phyloP scores from a whole-genome alignment of 352 stramenopile species.

The Phytophthora quininea region DNA sequence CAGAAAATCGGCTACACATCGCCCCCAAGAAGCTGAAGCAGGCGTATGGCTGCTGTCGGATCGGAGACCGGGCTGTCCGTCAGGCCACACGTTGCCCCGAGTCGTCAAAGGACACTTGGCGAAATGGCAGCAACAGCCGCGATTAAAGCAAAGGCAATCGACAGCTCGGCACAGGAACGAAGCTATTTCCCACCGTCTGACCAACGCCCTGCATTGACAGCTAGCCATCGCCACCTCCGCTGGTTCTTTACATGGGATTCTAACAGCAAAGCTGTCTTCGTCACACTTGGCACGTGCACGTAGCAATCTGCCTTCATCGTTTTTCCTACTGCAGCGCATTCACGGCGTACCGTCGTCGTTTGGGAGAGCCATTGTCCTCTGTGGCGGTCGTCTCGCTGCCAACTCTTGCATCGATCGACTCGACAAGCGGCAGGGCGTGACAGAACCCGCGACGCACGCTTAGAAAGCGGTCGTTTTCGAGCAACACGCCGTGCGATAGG shows the following conservation, averaged over 20 bases:
- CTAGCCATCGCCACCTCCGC: neutral
- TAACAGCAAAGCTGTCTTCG: conserved; percentile 1
- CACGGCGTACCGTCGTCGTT: conserved; percentile 36
- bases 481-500: conserved; percentile 51
- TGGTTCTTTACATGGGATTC: neutral
- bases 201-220: neutral
- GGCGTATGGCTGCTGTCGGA: conserved; percentile 1
- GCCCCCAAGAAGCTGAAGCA: neutral
- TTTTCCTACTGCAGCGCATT: neutral
- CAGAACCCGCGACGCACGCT: conserved; percentile 50
- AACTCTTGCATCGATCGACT: conserved; percentile 25
- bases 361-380: conserved; percentile 37
- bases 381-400: conserved; percentile 3
- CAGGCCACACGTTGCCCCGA: neutral
- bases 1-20: neutral
- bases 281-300: neutral
- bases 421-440: conserved; percentile 38
- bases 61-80: neutral
- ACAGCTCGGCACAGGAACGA: neutral
- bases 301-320: neutral
- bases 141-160: conserved; percentile 6
- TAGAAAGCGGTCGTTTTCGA: conserved; percentile 51
- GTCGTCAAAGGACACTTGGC: neutral
- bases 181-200: neutral
- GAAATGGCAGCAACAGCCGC: conserved; percentile 22